These are phyloP conservation scores for Parascedosporium putredinis DNA, from an alignment of 2,329 filamentous ascomycete genomes.

Conservation along the genomic window DNA sequence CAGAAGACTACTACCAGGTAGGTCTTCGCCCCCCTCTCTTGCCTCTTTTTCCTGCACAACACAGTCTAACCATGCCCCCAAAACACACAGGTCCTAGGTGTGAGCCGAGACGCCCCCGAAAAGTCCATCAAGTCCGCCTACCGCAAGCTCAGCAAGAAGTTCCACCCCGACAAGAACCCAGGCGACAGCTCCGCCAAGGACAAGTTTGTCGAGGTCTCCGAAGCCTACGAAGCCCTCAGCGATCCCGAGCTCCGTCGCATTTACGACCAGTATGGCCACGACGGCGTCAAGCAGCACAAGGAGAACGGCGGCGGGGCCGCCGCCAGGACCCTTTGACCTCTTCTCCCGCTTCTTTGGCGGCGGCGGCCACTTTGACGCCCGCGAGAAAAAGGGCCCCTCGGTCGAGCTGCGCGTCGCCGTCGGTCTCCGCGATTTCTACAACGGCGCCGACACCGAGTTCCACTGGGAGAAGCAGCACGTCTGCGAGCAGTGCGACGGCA, in stretches of 20 bases:
- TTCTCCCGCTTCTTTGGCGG: conserved; percentile 97
- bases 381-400: conserved; percentile 73
- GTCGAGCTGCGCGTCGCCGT: conserved; percentile 78
- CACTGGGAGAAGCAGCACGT: conserved; percentile 90
- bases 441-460: conserved; percentile 76
- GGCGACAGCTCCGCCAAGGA: conserved; percentile 70
- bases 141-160: conserved; percentile 85
- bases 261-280: conserved; percentile 90
- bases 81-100: conserved; percentile 56
- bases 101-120: conserved; percentile 70
- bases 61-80: not conserved
- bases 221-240: conserved; percentile 88
- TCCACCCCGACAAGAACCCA: conserved; percentile 97
- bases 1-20: conserved; percentile 74
- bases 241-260: conserved; percentile 71
- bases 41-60: not conserved
- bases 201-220: conserved; percentile 88
- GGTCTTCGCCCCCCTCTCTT: too few relatives aligned
- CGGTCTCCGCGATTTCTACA: conserved; percentile 85
- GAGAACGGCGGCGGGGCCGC: conserved; percentile 53
- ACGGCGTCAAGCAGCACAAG: conserved; percentile 76
- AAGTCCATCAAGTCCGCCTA: conserved; percentile 92
- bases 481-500: conserved; percentile 83
- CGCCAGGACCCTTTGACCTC: conserved; percentile 83
- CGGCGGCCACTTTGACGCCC: conserved; percentile 69